phyloP scores from a whole-genome alignment of 2,329 filamentous ascomycete genomes.

The Pseudogymnoascus sp. region DNA sequence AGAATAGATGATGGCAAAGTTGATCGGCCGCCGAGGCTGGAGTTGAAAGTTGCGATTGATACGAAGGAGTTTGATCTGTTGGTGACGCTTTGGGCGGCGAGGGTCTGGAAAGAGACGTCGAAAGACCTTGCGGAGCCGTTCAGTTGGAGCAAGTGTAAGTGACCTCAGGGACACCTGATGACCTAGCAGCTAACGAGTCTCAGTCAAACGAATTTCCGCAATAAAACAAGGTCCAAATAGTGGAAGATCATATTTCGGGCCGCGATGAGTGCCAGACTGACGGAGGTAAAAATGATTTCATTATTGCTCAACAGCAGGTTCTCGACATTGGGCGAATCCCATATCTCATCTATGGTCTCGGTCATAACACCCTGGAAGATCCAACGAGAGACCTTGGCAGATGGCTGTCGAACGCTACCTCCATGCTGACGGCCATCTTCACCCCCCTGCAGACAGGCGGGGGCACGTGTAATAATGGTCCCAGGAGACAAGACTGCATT shows the following conservation, averaged over 20 bases:
- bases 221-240: neutral
- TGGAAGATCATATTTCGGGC: neutral
- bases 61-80: neutral
- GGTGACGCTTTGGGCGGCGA: conserved; percentile 6
- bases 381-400: neutral
- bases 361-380: neutral
- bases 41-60: conserved; percentile 1
- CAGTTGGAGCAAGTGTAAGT: neutral
- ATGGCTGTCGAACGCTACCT: neutral
- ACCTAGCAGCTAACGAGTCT: neutral
- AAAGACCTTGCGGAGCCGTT: conserved; percentile 3
- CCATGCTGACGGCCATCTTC: too few relatives aligned
- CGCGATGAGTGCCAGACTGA: neutral
- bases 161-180: neutral
- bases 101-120: conserved; percentile 1
- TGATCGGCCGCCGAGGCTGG: neutral
- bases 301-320: neutral
- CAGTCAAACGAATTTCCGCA: neutral
- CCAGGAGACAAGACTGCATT: too few relatives aligned
- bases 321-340: neutral
- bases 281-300: neutral
- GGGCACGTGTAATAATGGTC: too few relatives aligned
- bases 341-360: neutral
- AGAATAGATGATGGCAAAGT: neutral
- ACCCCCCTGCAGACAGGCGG: too few relatives aligned